Evolutionary conservation across 768 basidiomycete species (phyloP).

Genomic region (Hericium alpestre): DNA sequence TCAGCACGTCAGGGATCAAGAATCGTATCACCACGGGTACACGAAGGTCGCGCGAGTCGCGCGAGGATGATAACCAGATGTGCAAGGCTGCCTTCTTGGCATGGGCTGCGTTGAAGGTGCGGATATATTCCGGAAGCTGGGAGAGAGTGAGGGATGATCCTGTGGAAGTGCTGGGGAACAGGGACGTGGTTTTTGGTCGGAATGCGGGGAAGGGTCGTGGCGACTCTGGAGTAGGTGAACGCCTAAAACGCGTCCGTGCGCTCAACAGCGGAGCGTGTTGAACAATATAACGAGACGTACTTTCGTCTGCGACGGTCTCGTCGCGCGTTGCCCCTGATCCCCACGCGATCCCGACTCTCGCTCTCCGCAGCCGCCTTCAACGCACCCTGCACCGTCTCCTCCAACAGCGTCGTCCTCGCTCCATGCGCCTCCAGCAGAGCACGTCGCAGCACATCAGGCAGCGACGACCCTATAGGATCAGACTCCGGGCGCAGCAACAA

Average conservation of each 20-base stretch:
- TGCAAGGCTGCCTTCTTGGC: constrained; percentile 29
- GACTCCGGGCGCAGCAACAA: constrained; percentile 7
- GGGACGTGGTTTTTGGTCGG: constrained; percentile 26
- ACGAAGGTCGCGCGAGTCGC: constrained; percentile 8
- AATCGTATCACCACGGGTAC: constrained; percentile 43
- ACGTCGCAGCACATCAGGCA: background rate
- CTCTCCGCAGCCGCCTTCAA: constrained; percentile 45
- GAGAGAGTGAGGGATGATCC: constrained; percentile 30
- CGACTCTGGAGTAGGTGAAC: constrained; percentile 45
- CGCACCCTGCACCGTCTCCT: constrained; percentile 48
- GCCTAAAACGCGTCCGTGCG: constrained; percentile 20
- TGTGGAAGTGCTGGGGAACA: constrained; percentile 35
- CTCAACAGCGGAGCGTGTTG: background rate
- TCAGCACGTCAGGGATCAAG: constrained; percentile 53
- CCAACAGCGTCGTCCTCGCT: constrained; percentile 36
- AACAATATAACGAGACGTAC: constrained; percentile 26
- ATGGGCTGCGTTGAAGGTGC: constrained; percentile 42
- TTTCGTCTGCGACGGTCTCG: constrained; percentile 46
- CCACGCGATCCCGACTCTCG: constrained; percentile 39
- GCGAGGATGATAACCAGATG: constrained; percentile 38
- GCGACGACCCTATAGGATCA: background rate
- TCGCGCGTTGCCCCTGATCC: constrained; percentile 34
- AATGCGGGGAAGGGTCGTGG: constrained; percentile 46
- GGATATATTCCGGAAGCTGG: constrained; percentile 43
- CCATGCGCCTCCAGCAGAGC: constrained; percentile 35